Conservation (phyloP, 345 rosid genomes). For the Eucalyptus pumila region DNA sequence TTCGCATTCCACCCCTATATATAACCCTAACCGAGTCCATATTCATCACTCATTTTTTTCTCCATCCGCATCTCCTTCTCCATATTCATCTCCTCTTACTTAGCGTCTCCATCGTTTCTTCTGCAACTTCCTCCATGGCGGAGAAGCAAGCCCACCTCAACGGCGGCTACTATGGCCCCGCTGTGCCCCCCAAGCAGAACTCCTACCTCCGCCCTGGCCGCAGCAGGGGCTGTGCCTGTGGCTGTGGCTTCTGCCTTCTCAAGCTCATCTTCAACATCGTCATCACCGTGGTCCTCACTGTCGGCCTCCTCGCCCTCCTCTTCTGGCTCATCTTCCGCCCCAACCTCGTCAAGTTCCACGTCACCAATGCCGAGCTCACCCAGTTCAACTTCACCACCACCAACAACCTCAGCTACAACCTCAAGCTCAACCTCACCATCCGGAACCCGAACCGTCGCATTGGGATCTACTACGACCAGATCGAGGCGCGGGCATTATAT, state of each 20-base stretch:
- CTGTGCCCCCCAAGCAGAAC: not conserved
- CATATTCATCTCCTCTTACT: not conserved
- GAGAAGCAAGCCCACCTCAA: slow-evolving; percentile 1
- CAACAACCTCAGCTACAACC: slow-evolving; percentile 10
- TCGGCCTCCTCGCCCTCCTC: slow-evolving; percentile 12
- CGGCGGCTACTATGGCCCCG: slow-evolving; percentile 10
- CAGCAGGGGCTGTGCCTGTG: not conserved
- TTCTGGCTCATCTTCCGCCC: slow-evolving; percentile 37
- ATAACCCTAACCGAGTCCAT: too few relatives aligned
- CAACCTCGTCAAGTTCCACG: slow-evolving; percentile 21
- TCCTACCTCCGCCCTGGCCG: slow-evolving; percentile 7
- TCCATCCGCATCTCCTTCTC: not conserved
- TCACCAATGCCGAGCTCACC: slow-evolving; percentile 16
- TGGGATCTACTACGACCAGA: slow-evolving; percentile 20
- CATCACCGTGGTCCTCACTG: not conserved
- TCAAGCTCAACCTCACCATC: slow-evolving; percentile 10
- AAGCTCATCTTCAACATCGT: slow-evolving; percentile 1
- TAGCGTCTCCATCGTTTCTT: not conserved
- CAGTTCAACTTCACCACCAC: slow-evolving; percentile 13
- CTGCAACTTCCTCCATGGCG: not conserved
- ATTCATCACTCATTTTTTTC: not conserved
- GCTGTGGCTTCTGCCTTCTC: slow-evolving; percentile 8
- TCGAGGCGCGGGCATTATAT: slow-evolving; percentile 13
- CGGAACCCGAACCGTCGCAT: slow-evolving; percentile 29
- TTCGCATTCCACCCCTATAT: too few relatives aligned